Base-by-base conservation (phyloP, 2,329 filamentous ascomycete genomes). In the Fonsecaea erecta region DNA sequence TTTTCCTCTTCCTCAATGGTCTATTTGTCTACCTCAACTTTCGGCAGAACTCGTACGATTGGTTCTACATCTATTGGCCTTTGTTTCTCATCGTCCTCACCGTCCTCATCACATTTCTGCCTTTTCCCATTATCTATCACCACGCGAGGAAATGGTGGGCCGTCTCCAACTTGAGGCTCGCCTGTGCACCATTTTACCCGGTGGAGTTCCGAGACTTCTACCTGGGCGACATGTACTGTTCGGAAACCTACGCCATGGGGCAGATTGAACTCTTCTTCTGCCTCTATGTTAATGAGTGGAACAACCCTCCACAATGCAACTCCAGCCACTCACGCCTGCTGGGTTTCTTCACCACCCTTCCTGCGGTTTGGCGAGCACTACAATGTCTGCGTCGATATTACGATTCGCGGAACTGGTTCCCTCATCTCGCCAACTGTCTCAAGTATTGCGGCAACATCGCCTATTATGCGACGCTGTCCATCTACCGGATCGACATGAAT, bases 141-240 rank as follows among this genome's bases (percentile, higher is more conserved):
- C 85, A 86, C 69, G 92, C 90, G 72, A 86, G 95, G 43, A 86
- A 84, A 70, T 99, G 95, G 94, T 90, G 96, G 76, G 83, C 91
- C 30, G 93, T 93, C 76, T 93, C 92, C n/a, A 89, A 94, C 79
- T 96, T 91, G 86, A 91, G 95, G 66, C 82, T 98, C 18, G 80
- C 96, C 60, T 84, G 94, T 55, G 92, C 94, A 14, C 93, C 93
- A 3, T 76, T 96, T 21, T 97, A 96, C 73, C 92, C 92, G 1
- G 95, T 99, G 56, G 94, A 98, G 75, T 99, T 98, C 76, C 87
- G 93, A 64, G 95, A 99, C 77, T 98, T 99, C 79, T 98, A 97
- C 77, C 84, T 98, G 0, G 95, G 95, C 59, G 95, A 99, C 75
- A 97, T 98, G 83, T 97, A 96, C 77, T 98, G 94, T 78, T 98